A percentile compares a stretch with the other conserved stretches of the same genome.
These are phyloP conservation scores for Apiotrichum gracile DNA, from an alignment of 1,284 basidiomycete genomes.

Conservation along the genomic window DNA sequence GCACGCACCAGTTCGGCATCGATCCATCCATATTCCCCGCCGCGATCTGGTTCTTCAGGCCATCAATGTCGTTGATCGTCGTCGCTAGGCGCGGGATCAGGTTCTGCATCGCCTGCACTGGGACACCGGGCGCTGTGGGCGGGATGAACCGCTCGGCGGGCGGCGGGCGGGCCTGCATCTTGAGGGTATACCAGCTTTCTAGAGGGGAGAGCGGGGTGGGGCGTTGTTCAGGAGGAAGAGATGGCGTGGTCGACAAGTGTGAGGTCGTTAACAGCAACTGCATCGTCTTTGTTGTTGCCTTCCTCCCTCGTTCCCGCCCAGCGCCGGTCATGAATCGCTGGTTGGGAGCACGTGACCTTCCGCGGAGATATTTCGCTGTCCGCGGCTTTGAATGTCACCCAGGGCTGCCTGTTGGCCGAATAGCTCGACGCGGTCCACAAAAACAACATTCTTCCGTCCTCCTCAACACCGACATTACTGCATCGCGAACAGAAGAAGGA, in stretches of 20 bases:
- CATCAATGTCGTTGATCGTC: constrained; percentile 43
- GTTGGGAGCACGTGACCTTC: too few relatives aligned
- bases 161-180: constrained; percentile 6
- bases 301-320: too few relatives aligned
- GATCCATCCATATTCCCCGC: constrained; percentile 28
- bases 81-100: constrained; percentile 36
- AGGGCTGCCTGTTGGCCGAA: too few relatives aligned
- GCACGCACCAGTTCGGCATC: constrained; percentile 40
- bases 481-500: background rate
- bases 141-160: constrained; percentile 14
- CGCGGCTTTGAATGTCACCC: too few relatives aligned
- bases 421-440: too few relatives aligned
- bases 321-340: too few relatives aligned
- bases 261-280: too few relatives aligned
- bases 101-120: constrained; percentile 24
- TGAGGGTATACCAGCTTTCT: background rate
- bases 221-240: too few relatives aligned
- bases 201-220: background rate
- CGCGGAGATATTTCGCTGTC: too few relatives aligned
- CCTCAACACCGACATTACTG: background rate
- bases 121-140: constrained; percentile 27
- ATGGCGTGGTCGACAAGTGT: too few relatives aligned
- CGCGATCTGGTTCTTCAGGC: constrained; percentile 27
- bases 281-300: too few relatives aligned
- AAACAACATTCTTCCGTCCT: too few relatives aligned